phyloP scores from a whole-genome alignment of 495 filamentous ascomycete species.

The Neurospora sp. region DNA sequence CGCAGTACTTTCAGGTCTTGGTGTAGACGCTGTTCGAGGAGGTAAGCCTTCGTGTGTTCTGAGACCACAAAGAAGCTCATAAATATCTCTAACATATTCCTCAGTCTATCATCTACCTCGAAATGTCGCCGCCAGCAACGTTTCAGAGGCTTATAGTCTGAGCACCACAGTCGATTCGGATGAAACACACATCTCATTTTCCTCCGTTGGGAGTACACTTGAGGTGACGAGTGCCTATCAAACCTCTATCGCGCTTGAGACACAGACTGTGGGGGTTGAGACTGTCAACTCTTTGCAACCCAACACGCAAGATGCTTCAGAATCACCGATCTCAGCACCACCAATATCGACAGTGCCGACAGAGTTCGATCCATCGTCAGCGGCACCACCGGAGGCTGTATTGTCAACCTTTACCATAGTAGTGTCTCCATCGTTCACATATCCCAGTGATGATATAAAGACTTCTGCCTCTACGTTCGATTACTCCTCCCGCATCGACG shows the following conservation, averaged over 20 bases:
- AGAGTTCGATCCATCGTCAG: background rate
- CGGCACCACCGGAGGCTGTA: background rate
- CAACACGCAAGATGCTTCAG: background rate
- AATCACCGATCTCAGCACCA: background rate
- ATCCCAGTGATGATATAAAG: background rate
- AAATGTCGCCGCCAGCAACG: background rate
- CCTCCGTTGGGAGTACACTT: background rate
- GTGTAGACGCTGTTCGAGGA: slow-evolving; percentile 16
- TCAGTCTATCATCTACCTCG: background rate
- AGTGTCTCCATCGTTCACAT: background rate
- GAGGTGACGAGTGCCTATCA: background rate
- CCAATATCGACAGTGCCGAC: background rate
- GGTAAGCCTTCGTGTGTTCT: slow-evolving; percentile 8
- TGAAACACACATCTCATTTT: background rate
- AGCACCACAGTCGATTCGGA: background rate
- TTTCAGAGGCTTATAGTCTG: background rate
- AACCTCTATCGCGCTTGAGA: background rate
- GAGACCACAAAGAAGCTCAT: background rate
- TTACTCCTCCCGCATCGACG: background rate
- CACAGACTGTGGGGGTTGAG: background rate
- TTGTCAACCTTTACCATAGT: background rate
- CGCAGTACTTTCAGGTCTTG: slow-evolving; percentile 19
- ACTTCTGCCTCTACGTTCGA: background rate
- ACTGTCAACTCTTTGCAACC: background rate
- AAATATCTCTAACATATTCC: background rate